phyloP scores from a whole-genome alignment of 2,329 filamentous ascomycete species.

The Malbranchea zuffiana region DNA sequence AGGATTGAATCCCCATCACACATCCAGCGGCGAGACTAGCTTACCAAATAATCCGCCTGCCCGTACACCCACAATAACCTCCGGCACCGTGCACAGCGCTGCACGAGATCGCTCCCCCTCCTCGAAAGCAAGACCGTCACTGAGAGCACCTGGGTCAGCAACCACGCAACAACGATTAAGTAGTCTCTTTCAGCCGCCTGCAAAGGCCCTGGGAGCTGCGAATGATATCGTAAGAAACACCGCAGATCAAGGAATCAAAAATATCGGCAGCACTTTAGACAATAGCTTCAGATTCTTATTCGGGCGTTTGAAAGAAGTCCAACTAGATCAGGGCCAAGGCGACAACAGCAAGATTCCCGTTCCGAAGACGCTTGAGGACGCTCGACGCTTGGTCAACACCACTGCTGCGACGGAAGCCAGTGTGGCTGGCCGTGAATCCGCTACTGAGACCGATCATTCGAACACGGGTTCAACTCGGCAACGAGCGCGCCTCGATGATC shows the following conservation, averaged over 20 bases:
- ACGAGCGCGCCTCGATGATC: conserved; percentile 47
- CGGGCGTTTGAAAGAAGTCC: conserved; percentile 65
- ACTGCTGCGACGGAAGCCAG: conserved; percentile 41
- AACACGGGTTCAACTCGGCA: conserved; percentile 25
- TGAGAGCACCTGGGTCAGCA: conserved; percentile 22
- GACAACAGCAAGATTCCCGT: conserved; percentile 46
- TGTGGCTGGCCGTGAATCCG: conserved; percentile 42
- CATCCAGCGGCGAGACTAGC: conserved; percentile 7
- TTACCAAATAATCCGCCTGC: too few species aligned
- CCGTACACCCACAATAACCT: conserved; percentile 9
- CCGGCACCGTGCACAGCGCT: conserved; percentile 16
- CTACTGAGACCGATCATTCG: conserved; percentile 36
- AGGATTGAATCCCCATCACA: too few species aligned
- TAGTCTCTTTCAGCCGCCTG: conserved; percentile 73
- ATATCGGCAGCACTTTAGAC: conserved; percentile 78
- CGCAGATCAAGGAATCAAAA: conserved; percentile 85
- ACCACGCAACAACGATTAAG: conserved; percentile 66
- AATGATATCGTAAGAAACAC: conserved; percentile 77
- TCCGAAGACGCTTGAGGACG: conserved; percentile 87
- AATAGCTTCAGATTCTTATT: conserved; percentile 91
- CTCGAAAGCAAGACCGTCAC: conserved; percentile 18
- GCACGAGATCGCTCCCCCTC: conserved; percentile 8
- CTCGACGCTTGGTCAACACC: conserved; percentile 67
- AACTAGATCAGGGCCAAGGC: conserved; percentile 40
- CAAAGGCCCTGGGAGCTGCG: conserved; percentile 68